Base-by-base conservation (phyloP, 805 yeast genomes). In the Priceomyces medius region DNA sequence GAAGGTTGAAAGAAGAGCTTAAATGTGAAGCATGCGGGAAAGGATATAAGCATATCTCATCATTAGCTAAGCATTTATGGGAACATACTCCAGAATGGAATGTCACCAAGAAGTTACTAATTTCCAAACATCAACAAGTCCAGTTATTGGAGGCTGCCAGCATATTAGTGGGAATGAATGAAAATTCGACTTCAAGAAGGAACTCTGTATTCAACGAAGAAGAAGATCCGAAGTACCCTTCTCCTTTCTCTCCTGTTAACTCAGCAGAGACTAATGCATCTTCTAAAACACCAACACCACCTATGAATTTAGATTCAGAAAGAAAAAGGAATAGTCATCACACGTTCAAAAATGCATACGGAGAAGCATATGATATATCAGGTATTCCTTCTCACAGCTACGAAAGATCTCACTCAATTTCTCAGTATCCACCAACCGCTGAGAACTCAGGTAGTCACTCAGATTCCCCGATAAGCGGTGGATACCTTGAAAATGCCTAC, bases 81-180 rank as follows among this genome's bases (percentile, higher is more conserved):
- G 96, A 88, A 57, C 96, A 88, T 60, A 88, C 96, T 0, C 95
- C 96, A 0, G 96, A 88, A 58, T 88, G 96, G 96, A 85, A 81
- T 54, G 83, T 83, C 59, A 88, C 96, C 3, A 83, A 86, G 50
- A 85, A 85, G 58, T 68, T 88, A 40, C 68, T 84, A 27, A 86
- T 88, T 27, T 82, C 88, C n/a, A 86, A 86, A 61, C 95, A 86
- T 63, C 95, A 86, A 61, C 95, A 86, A 59, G 95, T 87, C 12
- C 95, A 86, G 63, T 69, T 86, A 28, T 69, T 86, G 38, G 95
- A 82, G 55, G 88, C 87, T 21, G 88, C 88, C 4, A 78, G 85
- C 38, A 85, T 86, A 35, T 68, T 86, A 37, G 88, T 87, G 35
- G 82, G 86, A 14, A 81, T 85, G 88, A 82, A 73, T 45, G 85